Base-by-base conservation (phyloP, 2,329 filamentous ascomycete genomes). In the Parascedosporium putredinis region DNA sequence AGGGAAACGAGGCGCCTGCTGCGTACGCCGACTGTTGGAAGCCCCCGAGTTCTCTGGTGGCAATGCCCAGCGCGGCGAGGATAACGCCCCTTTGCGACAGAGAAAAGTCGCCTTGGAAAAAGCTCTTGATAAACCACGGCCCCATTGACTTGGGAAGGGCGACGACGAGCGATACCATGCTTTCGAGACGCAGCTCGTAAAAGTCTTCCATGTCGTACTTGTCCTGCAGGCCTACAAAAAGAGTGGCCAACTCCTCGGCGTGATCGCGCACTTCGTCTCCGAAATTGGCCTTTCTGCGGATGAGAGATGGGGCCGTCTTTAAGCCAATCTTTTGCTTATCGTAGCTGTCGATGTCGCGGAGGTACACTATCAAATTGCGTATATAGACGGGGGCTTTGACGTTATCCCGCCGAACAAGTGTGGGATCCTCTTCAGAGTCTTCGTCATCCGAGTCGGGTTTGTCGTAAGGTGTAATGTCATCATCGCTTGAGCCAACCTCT, bases 381-480 rank as follows among this genome's bases (percentile, higher is more conserved):
- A 96, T 84, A 59, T 97, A 97, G 1, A 98, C 89, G 1, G 93
- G 93, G 0, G 88, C 78, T 51, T 79, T 85, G 20, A 84, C 79
- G 58, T 93, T 96, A 64, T 93, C 83, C 12, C 90, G 78, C 51
- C 86, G 83, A 45, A 97, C 76, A 16, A 95, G 71, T 0, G 89
- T 95, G 4, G 93, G 84, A 58, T 98, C 94, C 33, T 96, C 90
- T 51, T 96, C 89, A 0, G 88, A 91, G 61, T 98, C 93, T 61
- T 94, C 88, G 0, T 81, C 77, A 56, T 98, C 93, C 2, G 86
- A 89, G 59, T 88, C 87, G 1, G 88, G 88, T 62, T 95, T 96
- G 12, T 79, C 78, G 57, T 96, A 95, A 1, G 87, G 78, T 2
- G 80, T 71, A 1, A 97, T 70, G 52, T 86, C 85, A 14, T 83